phyloP scores from a whole-genome alignment of 192 early-diverging fungal species.

The Oehlia diaphana region DNA sequence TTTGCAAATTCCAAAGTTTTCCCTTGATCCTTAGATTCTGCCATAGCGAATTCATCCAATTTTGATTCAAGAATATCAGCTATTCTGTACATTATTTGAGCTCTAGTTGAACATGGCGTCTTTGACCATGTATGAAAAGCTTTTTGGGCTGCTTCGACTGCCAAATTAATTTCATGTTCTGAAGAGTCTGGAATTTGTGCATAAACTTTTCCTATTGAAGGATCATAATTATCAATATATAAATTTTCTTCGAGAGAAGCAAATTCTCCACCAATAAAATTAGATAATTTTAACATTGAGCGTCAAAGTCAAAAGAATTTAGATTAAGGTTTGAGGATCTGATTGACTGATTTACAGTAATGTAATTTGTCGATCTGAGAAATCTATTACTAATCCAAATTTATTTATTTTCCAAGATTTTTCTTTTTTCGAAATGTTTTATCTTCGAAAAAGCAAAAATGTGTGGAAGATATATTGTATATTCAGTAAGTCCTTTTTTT shows the following conservation, averaged over 20 bases:
- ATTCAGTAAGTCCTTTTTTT: not conserved
- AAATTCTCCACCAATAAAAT: slow-evolving; percentile 13
- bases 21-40: slow-evolving; percentile 73
- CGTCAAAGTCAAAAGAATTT: no score
- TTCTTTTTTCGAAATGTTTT: not conserved
- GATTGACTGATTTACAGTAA: no score
- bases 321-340: no score
- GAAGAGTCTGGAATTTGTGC: slow-evolving; percentile 59
- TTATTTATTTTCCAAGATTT: not conserved
- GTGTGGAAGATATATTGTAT: not conserved
- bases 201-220: slow-evolving; percentile 25
- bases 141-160: slow-evolving; percentile 55
- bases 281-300: not conserved
- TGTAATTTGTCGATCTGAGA: no score
- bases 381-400: not conserved
- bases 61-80: slow-evolving; percentile 52
- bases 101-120: slow-evolving; percentile 46
- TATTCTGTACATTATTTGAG: slow-evolving; percentile 53
- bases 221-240: not conserved
- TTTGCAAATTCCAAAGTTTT: slow-evolving; percentile 63
- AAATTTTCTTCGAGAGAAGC: not conserved
- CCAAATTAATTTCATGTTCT: slow-evolving; percentile 57
- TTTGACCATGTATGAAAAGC: slow-evolving; percentile 68
- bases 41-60: slow-evolving; percentile 58
- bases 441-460: not conserved